Evolutionary conservation across 768 basidiomycete genomes (phyloP), one percentile per base, ranked within the genome.

Genomic region (Termitomyces eurrhizus): DNA sequence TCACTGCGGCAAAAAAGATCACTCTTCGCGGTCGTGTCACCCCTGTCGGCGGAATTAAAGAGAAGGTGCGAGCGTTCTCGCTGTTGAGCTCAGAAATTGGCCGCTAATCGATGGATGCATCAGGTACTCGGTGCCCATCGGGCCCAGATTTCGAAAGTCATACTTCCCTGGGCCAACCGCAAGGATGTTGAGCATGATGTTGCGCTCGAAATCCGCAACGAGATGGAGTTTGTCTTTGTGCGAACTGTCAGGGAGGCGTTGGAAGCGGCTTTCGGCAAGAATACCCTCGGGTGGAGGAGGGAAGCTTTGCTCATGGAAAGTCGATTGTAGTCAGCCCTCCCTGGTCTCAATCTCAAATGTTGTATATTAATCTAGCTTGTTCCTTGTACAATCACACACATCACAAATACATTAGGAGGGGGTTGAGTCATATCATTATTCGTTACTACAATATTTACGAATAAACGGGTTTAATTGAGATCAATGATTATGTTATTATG

Each of bases 111-210:
- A 36, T 26, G 26, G 52, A 36, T 26, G 26, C 6, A 56, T 5
- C 32, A 83, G 75, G 81, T 95, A 1, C 82, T 96, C 18, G 93
- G 93, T 18, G 94, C 94, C 0, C 93, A 95, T 71, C 86, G 94
- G 7, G 92, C 92, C 2, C 85, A 89, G 39, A 84, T 95, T 48
- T 87, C 80, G 52, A 94, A 88, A 69, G 84, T 96, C 39, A 88
- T 97, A 57, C 77, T 97, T 7, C 94, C 95, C 0, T 86, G 82
- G 77, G 85, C 86, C 33, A 97, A 96, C 68, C 79, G 86, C 57
- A 93, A 93, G 66, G 93, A 97, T 60, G 92, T 95, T 18, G 87
- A 91, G 66, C 87, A 90, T 65, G 95, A 95, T 62, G 85, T 93
- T 0, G 87, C 92, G 7, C 74, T 78, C 9, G 90, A 90, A 65